These are phyloP conservation scores for Phoma sp. DNA, from an alignment of 2,329 filamentous ascomycete genomes.

Conservation along the genomic window DNA sequence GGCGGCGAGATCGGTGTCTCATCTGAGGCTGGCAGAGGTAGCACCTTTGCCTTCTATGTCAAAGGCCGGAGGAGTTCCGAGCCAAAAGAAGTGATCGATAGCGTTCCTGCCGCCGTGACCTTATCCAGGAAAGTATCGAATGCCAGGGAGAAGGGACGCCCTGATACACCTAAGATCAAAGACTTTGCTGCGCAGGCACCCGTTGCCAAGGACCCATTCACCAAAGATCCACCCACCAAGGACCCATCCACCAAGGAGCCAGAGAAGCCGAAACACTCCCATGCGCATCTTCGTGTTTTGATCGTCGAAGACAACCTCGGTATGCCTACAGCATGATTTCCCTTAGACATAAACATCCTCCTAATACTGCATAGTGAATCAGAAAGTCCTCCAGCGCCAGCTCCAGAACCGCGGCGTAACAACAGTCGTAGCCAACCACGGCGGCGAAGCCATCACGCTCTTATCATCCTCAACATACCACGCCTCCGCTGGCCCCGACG, in stretches of 20 bases:
- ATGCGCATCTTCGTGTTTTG: slow-evolving; percentile 39
- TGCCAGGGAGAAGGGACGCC: slow-evolving; percentile 31
- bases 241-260: background rate
- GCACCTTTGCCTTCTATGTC: slow-evolving; percentile 79
- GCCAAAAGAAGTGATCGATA: slow-evolving; percentile 41
- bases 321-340: slow-evolving; percentile 14
- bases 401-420: slow-evolving; percentile 55
- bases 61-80: slow-evolving; percentile 64
- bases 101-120: slow-evolving; percentile 26
- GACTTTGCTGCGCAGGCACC: slow-evolving; percentile 40
- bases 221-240: no score
- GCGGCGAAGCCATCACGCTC: slow-evolving; percentile 55
- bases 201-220: slow-evolving; percentile 3
- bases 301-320: slow-evolving; percentile 53
- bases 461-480: slow-evolving; percentile 53
- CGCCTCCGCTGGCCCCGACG: slow-evolving; percentile 34
- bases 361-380: slow-evolving; percentile 50
- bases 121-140: slow-evolving; percentile 39
- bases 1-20: slow-evolving; percentile 79
- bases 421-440: slow-evolving; percentile 57
- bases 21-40: slow-evolving; percentile 70
- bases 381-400: slow-evolving; percentile 57
- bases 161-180: slow-evolving; percentile 36
- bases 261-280: slow-evolving; percentile 20
- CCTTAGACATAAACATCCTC: background rate